These are phyloP conservation scores for Cymodocea nodosa DNA, from an alignment of 116 monocot genomes.

Conservation along the genomic window DNA sequence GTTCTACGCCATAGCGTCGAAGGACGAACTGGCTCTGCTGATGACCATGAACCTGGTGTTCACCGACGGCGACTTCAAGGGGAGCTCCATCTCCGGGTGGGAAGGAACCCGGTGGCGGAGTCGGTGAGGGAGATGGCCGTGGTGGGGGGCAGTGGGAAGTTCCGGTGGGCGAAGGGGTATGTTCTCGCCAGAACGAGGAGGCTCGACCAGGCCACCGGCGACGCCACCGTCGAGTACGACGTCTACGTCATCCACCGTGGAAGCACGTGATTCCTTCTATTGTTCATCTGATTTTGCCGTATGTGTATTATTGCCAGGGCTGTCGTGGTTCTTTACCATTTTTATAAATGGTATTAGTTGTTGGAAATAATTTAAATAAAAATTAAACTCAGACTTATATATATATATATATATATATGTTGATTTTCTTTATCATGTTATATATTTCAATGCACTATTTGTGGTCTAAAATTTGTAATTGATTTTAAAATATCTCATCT, in stretches of 20 bases:
- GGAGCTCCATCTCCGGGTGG: constrained; percentile 23
- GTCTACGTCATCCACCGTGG: constrained; percentile 14
- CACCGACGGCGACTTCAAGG: constrained; percentile 25
- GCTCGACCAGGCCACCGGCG: constrained; percentile 4
- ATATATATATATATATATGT: no score
- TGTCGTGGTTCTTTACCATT: no score
- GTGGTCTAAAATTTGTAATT: no score
- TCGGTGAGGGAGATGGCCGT: constrained; percentile 19
- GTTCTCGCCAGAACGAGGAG: neutral
- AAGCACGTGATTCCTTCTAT: no score
- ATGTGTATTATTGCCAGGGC: no score
- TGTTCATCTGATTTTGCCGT: no score
- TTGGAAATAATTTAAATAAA: no score
- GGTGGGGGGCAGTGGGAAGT: constrained; percentile 26
- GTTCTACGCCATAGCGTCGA: constrained; percentile 21
- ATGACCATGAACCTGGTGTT: constrained; percentile 33
- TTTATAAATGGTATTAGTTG: no score
- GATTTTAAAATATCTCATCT: no score
- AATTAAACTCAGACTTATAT: no score
- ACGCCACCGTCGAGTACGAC: constrained; percentile 22
- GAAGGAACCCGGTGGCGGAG: constrained; percentile 14
- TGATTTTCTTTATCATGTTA: no score
- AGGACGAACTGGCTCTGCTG: constrained; percentile 18
- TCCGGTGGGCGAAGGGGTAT: constrained; percentile 18
- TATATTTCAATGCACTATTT: no score